These are phyloP conservation scores for Ophiostoma triangulosporum DNA, from an alignment of 2,329 filamentous ascomycete species.

Conservation along the genomic window DNA sequence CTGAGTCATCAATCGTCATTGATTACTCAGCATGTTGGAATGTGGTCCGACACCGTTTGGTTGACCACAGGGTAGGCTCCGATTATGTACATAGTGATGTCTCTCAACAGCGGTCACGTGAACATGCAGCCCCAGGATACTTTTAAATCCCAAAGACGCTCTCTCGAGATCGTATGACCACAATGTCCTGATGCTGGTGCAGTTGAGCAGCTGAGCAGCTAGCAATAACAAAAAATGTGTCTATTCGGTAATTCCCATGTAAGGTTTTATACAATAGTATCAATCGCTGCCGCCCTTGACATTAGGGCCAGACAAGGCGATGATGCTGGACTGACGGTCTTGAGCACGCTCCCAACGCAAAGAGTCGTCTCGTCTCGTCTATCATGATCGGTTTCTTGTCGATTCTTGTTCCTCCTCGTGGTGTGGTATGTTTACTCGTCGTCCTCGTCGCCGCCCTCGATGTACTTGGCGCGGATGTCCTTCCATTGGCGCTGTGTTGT, in stretches of 20 bases:
- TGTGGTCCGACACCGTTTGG: no score
- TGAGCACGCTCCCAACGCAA: not conserved
- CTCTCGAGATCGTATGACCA: no score
- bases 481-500: constrained; percentile 86
- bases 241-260: not conserved
- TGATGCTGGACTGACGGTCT: not conserved
- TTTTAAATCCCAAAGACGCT: no score
- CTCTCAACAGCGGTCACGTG: no score
- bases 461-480: constrained; percentile 87
- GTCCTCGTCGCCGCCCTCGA: constrained; percentile 56
- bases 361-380: not conserved
- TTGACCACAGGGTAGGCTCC: no score
- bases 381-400: not conserved
- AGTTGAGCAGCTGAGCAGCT: no score
- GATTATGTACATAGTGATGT: no score
- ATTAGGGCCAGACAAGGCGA: not conserved
- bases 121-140: no score
- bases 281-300: not conserved
- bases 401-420: not conserved
- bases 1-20: no score
- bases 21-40: no score
- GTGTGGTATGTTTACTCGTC: constrained; percentile 34
- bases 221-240: not conserved
- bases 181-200: no score
- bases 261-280: constrained; percentile 2